Base-by-base conservation (phyloP, 495 filamentous ascomycete species). In the Sporormia fimetaria region DNA sequence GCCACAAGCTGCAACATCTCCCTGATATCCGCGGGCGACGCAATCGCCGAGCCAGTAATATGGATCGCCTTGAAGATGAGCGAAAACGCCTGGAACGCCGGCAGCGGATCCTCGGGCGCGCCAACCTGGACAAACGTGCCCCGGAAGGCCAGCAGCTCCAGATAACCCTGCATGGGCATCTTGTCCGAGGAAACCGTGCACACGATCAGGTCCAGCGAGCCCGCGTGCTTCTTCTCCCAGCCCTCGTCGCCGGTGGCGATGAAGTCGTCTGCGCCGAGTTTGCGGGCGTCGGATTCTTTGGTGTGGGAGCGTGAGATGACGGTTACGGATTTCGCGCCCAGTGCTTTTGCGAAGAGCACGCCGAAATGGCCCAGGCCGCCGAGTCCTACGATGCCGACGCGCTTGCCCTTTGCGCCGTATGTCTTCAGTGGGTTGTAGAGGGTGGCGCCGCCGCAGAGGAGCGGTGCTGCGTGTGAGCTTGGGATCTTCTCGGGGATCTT, bases 391-490 rank as follows among this genome's bases (percentile, higher is more conserved):
- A 93, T 76, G 2, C 83, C 87, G 3, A 94, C 83, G 4, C 59
- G 66, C 62, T 85, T 90, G 3, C 83, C 83, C 0, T 83, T 85
- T 32, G 68, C 71, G 7, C 79, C 81, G 53, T 85, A 76, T 27
- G 76, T 70, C 45, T 67, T 68, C 38, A 93, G 60, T 3, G 87
- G 86, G 11, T 71, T 64, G 57, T 73, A 93, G 2, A 83, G 69
- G 0, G 84, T 92, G 12, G 90, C 68, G 12, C 87, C 86, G 23
- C 73, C 87, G 53, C 86, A 93, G 1, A 93, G 59, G 74, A 93
- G 76, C n/a, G 85, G 83, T 12, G 86, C 85, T 1, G 80, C 83
- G 37, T 72, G 61, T 4, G 67, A 69, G 15, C 62, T 68, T 0
- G 65, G 49, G 17, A 80, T 46, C 0, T 49, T 49, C n/a, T 80